These are phyloP conservation scores for Clonostachys chloroleuca DNA, from an alignment of 2,329 filamentous ascomycete genomes.

Conservation along the genomic window DNA sequence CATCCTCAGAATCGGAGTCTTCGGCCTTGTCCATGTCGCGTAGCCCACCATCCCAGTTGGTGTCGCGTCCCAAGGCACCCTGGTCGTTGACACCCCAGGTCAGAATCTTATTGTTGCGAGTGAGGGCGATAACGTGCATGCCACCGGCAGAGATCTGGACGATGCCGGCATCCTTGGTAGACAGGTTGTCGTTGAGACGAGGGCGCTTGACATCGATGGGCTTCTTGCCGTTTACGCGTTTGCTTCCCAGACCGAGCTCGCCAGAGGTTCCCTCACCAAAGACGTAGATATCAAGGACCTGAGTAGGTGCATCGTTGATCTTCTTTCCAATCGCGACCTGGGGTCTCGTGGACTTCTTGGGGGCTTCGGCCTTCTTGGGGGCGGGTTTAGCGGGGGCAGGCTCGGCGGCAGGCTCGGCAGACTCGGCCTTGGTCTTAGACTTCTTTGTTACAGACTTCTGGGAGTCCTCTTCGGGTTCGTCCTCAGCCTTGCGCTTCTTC, in stretches of 20 bases:
- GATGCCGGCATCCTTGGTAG: slow-evolving; percentile 61
- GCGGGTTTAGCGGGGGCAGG: slow-evolving; percentile 6
- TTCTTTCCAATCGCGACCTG: slow-evolving; percentile 52
- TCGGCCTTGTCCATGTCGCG: slow-evolving; percentile 49
- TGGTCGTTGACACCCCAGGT: slow-evolving; percentile 84
- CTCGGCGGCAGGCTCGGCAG: not conserved
- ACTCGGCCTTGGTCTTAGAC: slow-evolving; percentile 2
- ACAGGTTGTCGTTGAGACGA: slow-evolving; percentile 67
- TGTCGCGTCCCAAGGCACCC: slow-evolving; percentile 68
- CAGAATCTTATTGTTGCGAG: slow-evolving; percentile 69
- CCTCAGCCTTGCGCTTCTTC: slow-evolving; percentile 17
- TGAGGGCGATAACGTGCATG: slow-evolving; percentile 72
- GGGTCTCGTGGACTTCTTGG: slow-evolving; percentile 33
- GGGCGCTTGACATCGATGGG: slow-evolving; percentile 77
- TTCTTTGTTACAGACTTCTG: slow-evolving; percentile 1
- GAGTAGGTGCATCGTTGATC: slow-evolving; percentile 62
- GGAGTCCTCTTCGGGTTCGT: slow-evolving; percentile 5
- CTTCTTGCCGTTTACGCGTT: slow-evolving; percentile 55
- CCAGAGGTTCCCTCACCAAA: slow-evolving; percentile 79
- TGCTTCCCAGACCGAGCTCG: slow-evolving; percentile 75
- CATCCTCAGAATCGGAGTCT: slow-evolving; percentile 51
- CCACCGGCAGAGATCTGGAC: slow-evolving; percentile 74
- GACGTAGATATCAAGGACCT: slow-evolving; percentile 69
- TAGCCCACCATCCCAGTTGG: slow-evolving; percentile 57
- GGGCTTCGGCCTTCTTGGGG: slow-evolving; percentile 9